Evolutionary conservation across 2,329 filamentous ascomycete species (phyloP), one percentile per base, ranked within the genome.

Genomic region (Paracoccidioides lutzii): DNA sequence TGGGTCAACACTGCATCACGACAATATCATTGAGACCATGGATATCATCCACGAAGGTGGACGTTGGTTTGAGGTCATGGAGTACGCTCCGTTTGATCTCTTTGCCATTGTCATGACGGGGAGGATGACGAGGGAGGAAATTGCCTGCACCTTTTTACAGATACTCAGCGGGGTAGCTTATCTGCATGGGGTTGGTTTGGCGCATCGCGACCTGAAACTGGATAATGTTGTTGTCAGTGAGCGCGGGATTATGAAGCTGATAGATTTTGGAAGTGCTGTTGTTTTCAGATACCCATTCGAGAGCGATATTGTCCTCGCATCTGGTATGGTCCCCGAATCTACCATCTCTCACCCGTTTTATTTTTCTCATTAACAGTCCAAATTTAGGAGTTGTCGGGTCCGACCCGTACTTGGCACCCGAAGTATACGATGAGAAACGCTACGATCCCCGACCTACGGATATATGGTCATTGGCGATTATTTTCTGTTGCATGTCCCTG

Each of bases 101-200:
- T 98, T 98, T 68, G 93, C 93, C 10, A 95, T 94, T 61, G 93
- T 98, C 62, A 98, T 98, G 93, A 97, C 93, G 0, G 93, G 93
- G 40, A 95, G 90, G 73, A 98, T 98, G 93, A 82, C 82, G 43
- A 83, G 89, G 57, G 87, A 95, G 63, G 93, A 98, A 69, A 81
- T 97, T 58, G 84, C 84, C 3, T 98, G 93, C 71, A 85, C 85
- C 58, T 97, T 95, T 65, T 76, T 97, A 61, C 93, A 98, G 70
- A 96, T 98, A 59, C 74, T 98, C 56, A 95, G 87, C 66, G 93
- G 93, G 53, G 90, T 97, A 40, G 88, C 88, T 9, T 98, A 96
- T 69, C 75, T 98, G 59, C 93, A 98, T 71, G 87, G 87, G 67
- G 93, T 96, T 82, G 93, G 93, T 2, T 76, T 98, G 53, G 90